A percentile compares a stretch with the other conserved stretches of the same genome.
phyloP scores from a whole-genome alignment of 805 yeast genomes.

The Ogataea dorogensis region DNA sequence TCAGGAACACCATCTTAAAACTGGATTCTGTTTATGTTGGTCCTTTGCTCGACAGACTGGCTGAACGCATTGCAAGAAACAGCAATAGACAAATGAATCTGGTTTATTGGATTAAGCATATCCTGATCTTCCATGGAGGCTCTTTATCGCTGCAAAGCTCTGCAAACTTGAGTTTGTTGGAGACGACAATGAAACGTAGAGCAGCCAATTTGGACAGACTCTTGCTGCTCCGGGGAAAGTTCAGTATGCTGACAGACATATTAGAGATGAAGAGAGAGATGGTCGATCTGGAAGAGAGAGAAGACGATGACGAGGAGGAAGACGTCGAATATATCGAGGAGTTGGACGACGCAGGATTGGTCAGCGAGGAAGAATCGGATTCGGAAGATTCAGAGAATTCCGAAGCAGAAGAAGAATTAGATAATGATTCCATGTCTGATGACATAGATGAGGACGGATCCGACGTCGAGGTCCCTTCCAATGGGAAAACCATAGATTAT shows the following conservation, averaged over 20 bases:
- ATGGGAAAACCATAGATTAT: slow-evolving; percentile 13
- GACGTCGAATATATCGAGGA: slow-evolving; percentile 64
- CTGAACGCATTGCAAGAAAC: slow-evolving; percentile 53
- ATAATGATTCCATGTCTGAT: slow-evolving; percentile 1
- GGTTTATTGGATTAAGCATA: slow-evolving; percentile 56
- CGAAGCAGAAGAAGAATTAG: slow-evolving; percentile 25
- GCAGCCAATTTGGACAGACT: slow-evolving; percentile 49
- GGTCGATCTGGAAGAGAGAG: slow-evolving; percentile 28
- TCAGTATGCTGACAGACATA: slow-evolving; percentile 46
- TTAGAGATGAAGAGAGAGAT: slow-evolving; percentile 42
- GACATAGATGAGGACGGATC: slow-evolving; percentile 58
- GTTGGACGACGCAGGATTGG: slow-evolving; percentile 48
- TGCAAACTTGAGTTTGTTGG: slow-evolving; percentile 46
- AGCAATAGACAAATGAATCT: slow-evolving; percentile 48
- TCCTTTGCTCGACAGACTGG: slow-evolving; percentile 47
- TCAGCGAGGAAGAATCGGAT: slow-evolving; percentile 25
- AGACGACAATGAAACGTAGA: slow-evolving; percentile 46
- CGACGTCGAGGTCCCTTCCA: slow-evolving; percentile 38
- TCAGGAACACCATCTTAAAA: slow-evolving; percentile 48
- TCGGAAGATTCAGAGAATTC: slow-evolving; percentile 26
- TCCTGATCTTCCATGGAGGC: slow-evolving; percentile 54
- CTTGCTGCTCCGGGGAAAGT: slow-evolving; percentile 49
- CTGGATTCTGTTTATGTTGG: slow-evolving; percentile 50
- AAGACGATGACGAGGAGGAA: slow-evolving; percentile 33
- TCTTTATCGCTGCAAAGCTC: slow-evolving; percentile 42